Conservation (phyloP, 768 basidiomycete species). For the Agrocybe chaxingu region DNA sequence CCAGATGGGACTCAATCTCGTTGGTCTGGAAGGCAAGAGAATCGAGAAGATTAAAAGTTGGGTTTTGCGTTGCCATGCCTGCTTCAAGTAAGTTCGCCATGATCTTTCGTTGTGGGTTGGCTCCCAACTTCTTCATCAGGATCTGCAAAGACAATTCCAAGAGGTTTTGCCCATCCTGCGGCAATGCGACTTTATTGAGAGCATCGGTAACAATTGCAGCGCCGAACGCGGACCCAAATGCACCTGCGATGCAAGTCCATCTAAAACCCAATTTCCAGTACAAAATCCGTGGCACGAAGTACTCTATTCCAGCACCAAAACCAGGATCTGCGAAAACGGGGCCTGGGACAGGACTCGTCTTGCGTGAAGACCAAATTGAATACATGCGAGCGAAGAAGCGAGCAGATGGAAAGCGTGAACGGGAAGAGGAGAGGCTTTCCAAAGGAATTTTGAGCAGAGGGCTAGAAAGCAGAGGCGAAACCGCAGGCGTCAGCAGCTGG, state of each 20-base stretch:
- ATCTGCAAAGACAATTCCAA: conserved; percentile 94
- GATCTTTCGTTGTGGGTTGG: conserved; percentile 1
- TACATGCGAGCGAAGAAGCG: conserved; percentile 81
- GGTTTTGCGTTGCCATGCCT: conserved; percentile 96
- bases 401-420: conserved; percentile 66
- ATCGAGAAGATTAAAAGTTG: conserved; percentile 92
- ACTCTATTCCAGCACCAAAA: conserved; percentile 89
- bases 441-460: conserved; percentile 55
- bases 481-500: conserved; percentile 70
- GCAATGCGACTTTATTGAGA: conserved; percentile 86
- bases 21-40: conserved; percentile 86
- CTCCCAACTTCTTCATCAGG: conserved; percentile 36
- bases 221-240: conserved; percentile 54
- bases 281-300: conserved; percentile 85
- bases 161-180: conserved; percentile 97
- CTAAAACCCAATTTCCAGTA: conserved; percentile 97
- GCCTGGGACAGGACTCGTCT: conserved; percentile 75
- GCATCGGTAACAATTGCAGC: conserved; percentile 85
- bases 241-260: conserved; percentile 81
- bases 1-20: conserved; percentile 89
- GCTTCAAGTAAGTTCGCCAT: conserved; percentile 82
- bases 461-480: conserved; percentile 44
- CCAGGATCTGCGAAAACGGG: conserved; percentile 84
- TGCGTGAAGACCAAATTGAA: conserved; percentile 90
- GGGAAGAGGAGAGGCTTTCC: conserved; percentile 76